Base-by-base conservation (phyloP, 371 early-diverging fungal species). In the Capillidium rhysosporum region DNA sequence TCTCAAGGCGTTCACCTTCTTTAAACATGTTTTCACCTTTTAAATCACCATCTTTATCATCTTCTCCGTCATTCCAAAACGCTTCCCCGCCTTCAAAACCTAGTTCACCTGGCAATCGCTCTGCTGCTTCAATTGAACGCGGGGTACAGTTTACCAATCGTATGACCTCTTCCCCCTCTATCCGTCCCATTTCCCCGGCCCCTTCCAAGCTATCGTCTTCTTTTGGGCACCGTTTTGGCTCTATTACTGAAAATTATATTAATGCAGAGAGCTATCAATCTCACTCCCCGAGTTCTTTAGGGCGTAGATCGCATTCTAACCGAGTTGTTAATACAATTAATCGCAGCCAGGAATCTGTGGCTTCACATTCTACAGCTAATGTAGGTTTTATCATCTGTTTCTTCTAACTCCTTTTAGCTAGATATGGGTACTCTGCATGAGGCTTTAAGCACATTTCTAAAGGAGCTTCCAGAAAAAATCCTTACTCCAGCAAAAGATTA, bases 11-110 rank as follows among this genome's bases (percentile, higher is more conserved):
- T 12, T 23, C 51, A 26, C 51, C 51, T 34, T 31, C 34, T 8
- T 8, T 29, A 2, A 56, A 56, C 12, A 23, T 56, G 20, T 40
- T 59, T 23, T 40, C 48, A 20, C 59, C 59, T 20, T 59, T 59
- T 46, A 59, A 59, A 46, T 55, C 56, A 28, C 56, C 52, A 18
- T 59, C 59, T 1, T 38, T 59, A 18, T 59, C 59, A 2, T 56
- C 59, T 23, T 52, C 56, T 8, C 59, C 59, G 23, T 34, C 55
- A n/a, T 34, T 41, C 16, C 56, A 40, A 43, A 34, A 40, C 28
- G 40, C 34, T 10, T 51, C 51, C 8, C 51, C 51, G 10, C 51
- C 51, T 31, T 51, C 51, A 3, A 29, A 38, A 9, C 20, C 30
- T 34, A 51, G 51, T 34, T 51, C 51, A n/a, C 34, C 10, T 34